Evolutionary conservation across 208 protist genomes (phyloP), one percentile per base, ranked within the genome.

Genomic region (Leishmania turanica): DNA sequence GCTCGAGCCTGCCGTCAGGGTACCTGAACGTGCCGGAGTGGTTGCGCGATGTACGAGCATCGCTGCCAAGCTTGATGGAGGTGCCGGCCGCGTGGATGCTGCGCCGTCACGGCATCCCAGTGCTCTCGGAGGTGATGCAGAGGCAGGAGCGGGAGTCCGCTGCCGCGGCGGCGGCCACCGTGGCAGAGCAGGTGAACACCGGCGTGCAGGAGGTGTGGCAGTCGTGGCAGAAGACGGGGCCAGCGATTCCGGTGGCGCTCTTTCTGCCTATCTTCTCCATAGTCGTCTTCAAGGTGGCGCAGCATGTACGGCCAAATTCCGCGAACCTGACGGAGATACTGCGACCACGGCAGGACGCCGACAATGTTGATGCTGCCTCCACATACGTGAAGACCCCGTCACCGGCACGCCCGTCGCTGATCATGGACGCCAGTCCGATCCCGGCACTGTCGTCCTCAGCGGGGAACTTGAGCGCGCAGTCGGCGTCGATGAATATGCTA

Each of bases 251-350:
- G 11, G 81, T 92, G 8, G 84, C 82, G 19, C 60, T 96, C 58
- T 96, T 96, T 45, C 87, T 96, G 47, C 91, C 93, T 6, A 64
- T 95, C 71, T 95, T 96, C 80, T 92, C 93, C 0, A 66, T 91
- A n/a, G 69, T 81, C 13, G 86, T 84, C 0, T 84, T 96, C 37
- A 82, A 90, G 19, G 70, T 90, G 47, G 82, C 82, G 1, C 77
- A 77, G 74, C 78, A 77, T 53, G 78, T 86, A 6, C 82, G 82
- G 7, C 82, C 82, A 0, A 81, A 56, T 21, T 37, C 70, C 17
- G 56, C 65, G 7, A 75, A 54, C 74, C 5, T 86, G 21, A 77
- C 82, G 15, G 78, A 82, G 82, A 66, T 79, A 42, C 82, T 86
- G 78, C 82, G 68, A 6, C 58, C 77, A 0, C 77, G 70, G 66